These are phyloP conservation scores for Alternaria panax DNA, from an alignment of 2,329 filamentous ascomycete species.

Conservation along the genomic window DNA sequence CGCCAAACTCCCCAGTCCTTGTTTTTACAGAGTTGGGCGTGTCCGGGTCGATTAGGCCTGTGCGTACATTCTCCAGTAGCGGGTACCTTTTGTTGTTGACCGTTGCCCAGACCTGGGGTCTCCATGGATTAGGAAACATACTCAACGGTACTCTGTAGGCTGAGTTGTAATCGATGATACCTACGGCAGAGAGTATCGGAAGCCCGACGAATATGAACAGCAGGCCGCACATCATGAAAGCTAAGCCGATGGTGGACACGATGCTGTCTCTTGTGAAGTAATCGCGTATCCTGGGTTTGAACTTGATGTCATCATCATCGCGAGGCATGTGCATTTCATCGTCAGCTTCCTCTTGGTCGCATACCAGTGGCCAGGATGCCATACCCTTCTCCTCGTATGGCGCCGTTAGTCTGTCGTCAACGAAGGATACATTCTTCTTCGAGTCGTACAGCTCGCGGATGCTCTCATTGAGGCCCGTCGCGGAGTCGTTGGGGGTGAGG, in stretches of 20 bases:
- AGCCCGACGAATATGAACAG: slow-evolving; percentile 60
- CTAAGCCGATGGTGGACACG: slow-evolving; percentile 53
- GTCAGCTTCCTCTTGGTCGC: slow-evolving; percentile 61
- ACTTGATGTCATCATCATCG: slow-evolving; percentile 57
- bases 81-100: slow-evolving; percentile 59
- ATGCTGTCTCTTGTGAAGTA: slow-evolving; percentile 56
- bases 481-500: slow-evolving; percentile 39
- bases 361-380: slow-evolving; percentile 55
- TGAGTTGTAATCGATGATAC: slow-evolving; percentile 51
- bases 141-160: slow-evolving; percentile 51
- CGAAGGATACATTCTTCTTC: slow-evolving; percentile 48
- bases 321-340: slow-evolving; percentile 63
- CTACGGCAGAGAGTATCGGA: slow-evolving; percentile 58
- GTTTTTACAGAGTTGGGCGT: slow-evolving; percentile 58
- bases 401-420: slow-evolving; percentile 58
- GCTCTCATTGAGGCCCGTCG: slow-evolving; percentile 33
- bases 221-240: slow-evolving; percentile 57
- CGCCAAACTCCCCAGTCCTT: slow-evolving; percentile 55
- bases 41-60: slow-evolving; percentile 60
- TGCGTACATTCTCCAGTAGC: slow-evolving; percentile 58
- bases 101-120: slow-evolving; percentile 52
- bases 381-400: slow-evolving; percentile 54
- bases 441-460: slow-evolving; percentile 29
- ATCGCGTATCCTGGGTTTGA: slow-evolving; percentile 54
- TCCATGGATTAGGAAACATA: slow-evolving; percentile 45